Evolutionary conservation across 1,139 yeast species (phyloP), one percentile per base, ranked within the genome.

Genomic region (Maudiozyma humilis): DNA sequence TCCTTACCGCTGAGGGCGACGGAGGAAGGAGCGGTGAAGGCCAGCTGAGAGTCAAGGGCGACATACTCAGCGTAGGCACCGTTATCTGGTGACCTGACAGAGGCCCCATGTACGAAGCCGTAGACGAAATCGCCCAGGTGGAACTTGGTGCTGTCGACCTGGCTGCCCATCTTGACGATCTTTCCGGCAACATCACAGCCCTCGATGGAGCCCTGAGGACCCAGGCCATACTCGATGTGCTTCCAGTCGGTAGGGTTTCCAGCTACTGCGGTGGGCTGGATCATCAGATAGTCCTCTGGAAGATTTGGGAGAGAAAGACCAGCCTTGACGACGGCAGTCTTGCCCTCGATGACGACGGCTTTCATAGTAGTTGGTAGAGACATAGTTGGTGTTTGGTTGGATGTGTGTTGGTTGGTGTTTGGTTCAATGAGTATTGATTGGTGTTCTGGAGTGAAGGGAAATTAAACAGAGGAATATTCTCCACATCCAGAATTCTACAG

Each of bases 171-270:
- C 36, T 70, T 68, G 25, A 67, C 71, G 37, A 34, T 12, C 23
- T 34, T 25, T 18, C 37, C 37, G n/a, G 37, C 37, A 12, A 34
- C 37, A 12, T 34, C 86, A 41, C 78, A 68, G n/a, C 86, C 86
- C 18, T 67, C 57, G 41, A 75, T 70, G 31, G 70, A 59, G 19
- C 80, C 84, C 34, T 69, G 65, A 1, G 63, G 56, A 17, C 71
- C 73, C 46, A 67, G 54, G 6, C 65, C 56, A 40, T 44, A 58
- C 5, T 55, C 68, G 34, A 72, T 57, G 51, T 79, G 84, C 55
- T 80, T 81, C 82, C 83, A 82, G 59, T 84, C 93, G 12, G 85
- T 77, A 37, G 93, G 93, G 57, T 84, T 84, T 33, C 74, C 70
- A 4, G 86, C 88, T 42, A 63, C 72, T 2, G 89, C 82, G 33